Evolutionary conservation across 1,284 basidiomycete species (phyloP).

Genomic region (Ganoderma lucidum): DNA sequence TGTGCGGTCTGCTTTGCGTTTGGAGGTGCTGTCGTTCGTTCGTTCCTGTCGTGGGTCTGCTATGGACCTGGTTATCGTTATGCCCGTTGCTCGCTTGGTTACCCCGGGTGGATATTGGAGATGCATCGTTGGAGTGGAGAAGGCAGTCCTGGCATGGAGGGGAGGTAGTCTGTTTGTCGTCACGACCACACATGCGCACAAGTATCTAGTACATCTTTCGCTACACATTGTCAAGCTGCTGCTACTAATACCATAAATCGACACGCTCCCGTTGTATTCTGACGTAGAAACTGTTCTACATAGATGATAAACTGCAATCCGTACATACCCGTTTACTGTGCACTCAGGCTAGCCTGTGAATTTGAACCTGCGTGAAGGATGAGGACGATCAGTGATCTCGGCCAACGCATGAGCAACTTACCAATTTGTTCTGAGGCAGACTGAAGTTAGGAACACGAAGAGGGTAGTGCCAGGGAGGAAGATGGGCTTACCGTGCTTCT

Average conservation of each 20-base stretch:
- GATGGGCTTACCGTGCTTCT: constrained; percentile 66
- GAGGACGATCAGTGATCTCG: background rate
- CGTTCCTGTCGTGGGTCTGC: constrained; percentile 2
- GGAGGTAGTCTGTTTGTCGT: constrained; percentile 15
- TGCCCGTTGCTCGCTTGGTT: constrained; percentile 30
- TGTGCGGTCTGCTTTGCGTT: background rate
- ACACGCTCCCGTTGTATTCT: constrained; percentile 31
- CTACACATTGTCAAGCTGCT: constrained; percentile 26
- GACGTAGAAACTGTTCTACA: constrained; percentile 29
- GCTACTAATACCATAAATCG: constrained; percentile 28
- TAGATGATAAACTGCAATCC: constrained; percentile 28
- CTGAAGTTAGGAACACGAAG: background rate
- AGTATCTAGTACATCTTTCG: constrained; percentile 35
- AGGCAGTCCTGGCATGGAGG: background rate
- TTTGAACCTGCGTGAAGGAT: constrained; percentile 55
- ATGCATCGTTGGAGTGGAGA: background rate
- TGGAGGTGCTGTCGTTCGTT: background rate
- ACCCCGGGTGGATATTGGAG: constrained; percentile 1
- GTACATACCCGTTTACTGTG: constrained; percentile 21
- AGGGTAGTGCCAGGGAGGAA: too few species aligned
- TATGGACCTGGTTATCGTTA: constrained; percentile 25
- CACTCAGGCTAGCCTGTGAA: constrained; percentile 52
- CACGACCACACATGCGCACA: constrained; percentile 23
- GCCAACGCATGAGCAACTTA: constrained; percentile 31
- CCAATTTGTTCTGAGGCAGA: constrained; percentile 58